Evolutionary conservation across 2,329 filamentous ascomycete species (phyloP), one percentile per base, ranked within the genome.

Genomic region (Xylariaceae sp.): DNA sequence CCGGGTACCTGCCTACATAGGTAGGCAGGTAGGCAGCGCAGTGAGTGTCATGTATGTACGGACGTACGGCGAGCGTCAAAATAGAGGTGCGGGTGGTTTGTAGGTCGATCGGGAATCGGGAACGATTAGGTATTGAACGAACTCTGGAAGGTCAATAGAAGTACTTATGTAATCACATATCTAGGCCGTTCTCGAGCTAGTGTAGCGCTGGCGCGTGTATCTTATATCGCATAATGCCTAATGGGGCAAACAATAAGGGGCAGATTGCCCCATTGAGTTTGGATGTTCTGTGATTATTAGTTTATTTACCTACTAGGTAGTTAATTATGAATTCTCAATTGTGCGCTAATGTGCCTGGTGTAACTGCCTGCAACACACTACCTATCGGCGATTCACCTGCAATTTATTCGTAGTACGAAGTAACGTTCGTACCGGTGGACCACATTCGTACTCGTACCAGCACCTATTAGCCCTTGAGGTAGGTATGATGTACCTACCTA

Each of bases 191-290:
- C 41, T 22, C 29, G 29, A 18, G 19, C 13, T 21, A 5, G 18
- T 26, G 8, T 8, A 4, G 26, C 26, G 32, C 13, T 5, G 13
- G 13, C 4, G 32, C 32, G 32, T 10, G 10, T 15, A 15, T 10
- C 32, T 34, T 34, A 34, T 8, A 26, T 26, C 26, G 26, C 26
- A 26, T 8, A 26, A 26, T 26, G 32, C 32, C 32, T 10, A 15
- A 34, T 34, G 21, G 12, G 21, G 22, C 41, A 46, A 50, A 53
- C 37, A 57, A 52, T 56, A 54, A 54, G 57, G 57, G 57, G 52
- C 57, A 43, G 37, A 43, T 51, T 53, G 47, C 57, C 50, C 36
- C 46, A 51, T 57, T 57, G 39, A 57, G 54, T 40, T 22, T 54
- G 56, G 54, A 26, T 36, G 19, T 16, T 26, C 41, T n/a, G 46